These are phyloP conservation scores for Ocimum tenuiflorum DNA, from an alignment of 257 asterid species.

Conservation along the genomic window DNA sequence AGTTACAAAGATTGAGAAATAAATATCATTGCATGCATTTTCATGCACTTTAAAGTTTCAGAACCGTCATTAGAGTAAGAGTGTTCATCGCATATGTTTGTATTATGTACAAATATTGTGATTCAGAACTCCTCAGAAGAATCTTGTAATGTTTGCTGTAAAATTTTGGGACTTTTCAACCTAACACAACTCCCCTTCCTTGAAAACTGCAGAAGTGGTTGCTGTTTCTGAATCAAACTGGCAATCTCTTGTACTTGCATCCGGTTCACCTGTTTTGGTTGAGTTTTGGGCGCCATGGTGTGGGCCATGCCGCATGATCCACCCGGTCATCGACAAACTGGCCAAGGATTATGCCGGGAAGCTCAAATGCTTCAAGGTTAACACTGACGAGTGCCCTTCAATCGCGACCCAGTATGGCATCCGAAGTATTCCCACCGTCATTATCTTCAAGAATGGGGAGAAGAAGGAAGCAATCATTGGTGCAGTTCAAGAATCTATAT, in stretches of 20 bases:
- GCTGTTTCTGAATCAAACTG: slow-evolving; percentile 48
- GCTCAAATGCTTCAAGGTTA: slow-evolving; percentile 81
- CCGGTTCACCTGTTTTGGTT: slow-evolving; percentile 58
- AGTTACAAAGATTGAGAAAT: neutral
- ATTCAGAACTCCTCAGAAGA: neutral
- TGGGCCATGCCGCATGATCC: slow-evolving; percentile 95
- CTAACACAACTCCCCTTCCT: slow-evolving; percentile 1
- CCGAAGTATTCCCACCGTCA: slow-evolving; percentile 91
- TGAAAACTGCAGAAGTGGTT: slow-evolving; percentile 45
- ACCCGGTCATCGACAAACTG: slow-evolving; percentile 69
- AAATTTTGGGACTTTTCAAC: neutral
- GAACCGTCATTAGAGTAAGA: neutral
- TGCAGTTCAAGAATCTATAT: slow-evolving; percentile 75
- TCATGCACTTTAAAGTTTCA: neutral
- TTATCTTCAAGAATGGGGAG: slow-evolving; percentile 73
- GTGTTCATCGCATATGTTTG: neutral
- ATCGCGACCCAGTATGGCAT: slow-evolving; percentile 79
- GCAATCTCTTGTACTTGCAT: slow-evolving; percentile 53
- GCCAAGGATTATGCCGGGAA: slow-evolving; percentile 64
- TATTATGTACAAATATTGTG: neutral
- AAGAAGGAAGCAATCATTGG: slow-evolving; percentile 89
- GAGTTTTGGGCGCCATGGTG: slow-evolving; percentile 99
- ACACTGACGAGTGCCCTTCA: slow-evolving; percentile 72
- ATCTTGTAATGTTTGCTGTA: neutral
- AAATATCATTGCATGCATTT: neutral